Evolutionary conservation across 2,329 filamentous ascomycete genomes (phyloP).

Genomic region (Aspergillus terreus): DNA sequence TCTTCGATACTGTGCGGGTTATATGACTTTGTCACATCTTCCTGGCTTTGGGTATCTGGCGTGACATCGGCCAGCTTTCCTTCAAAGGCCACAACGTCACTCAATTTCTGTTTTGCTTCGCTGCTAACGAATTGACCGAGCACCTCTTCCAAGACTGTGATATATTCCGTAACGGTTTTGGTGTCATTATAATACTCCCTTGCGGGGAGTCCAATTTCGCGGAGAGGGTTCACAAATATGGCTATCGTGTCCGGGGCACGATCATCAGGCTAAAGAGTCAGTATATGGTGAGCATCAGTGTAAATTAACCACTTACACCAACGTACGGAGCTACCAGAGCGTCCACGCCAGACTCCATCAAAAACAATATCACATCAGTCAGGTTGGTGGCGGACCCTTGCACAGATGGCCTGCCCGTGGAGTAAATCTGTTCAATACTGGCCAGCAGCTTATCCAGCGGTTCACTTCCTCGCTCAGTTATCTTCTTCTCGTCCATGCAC

Average conservation of each 20-base stretch:
- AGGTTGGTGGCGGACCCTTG: slow-evolving; percentile 24
- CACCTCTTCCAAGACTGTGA: slow-evolving; percentile 40
- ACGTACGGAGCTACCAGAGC: slow-evolving; percentile 31
- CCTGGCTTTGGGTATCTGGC: slow-evolving; percentile 55
- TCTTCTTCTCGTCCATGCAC: slow-evolving; percentile 60
- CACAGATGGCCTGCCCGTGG: slow-evolving; percentile 24
- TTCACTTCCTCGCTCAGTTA: slow-evolving; percentile 53
- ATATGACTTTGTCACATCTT: slow-evolving; percentile 65
- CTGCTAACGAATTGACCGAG: slow-evolving; percentile 36
- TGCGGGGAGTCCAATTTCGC: slow-evolving; percentile 56
- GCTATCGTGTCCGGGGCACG: slow-evolving; percentile 54
- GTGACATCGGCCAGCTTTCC: slow-evolving; percentile 57
- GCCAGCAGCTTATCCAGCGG: slow-evolving; percentile 58
- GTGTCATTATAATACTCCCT: slow-evolving; percentile 60
- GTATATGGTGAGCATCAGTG: background rate
- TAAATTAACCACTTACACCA: slow-evolving; percentile 25
- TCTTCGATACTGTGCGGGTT: slow-evolving; percentile 60
- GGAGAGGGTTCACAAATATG: slow-evolving; percentile 44
- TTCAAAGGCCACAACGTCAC: slow-evolving; percentile 56
- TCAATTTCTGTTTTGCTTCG: slow-evolving; percentile 23
- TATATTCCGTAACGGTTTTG: slow-evolving; percentile 52
- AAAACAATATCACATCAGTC: slow-evolving; percentile 34
- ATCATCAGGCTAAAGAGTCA: slow-evolving; percentile 43
- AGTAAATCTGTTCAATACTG: slow-evolving; percentile 48
- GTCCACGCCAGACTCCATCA: slow-evolving; percentile 34